Evolutionary conservation across 495 filamentous ascomycete species (phyloP).

Genomic region (Thozetella sp.): DNA sequence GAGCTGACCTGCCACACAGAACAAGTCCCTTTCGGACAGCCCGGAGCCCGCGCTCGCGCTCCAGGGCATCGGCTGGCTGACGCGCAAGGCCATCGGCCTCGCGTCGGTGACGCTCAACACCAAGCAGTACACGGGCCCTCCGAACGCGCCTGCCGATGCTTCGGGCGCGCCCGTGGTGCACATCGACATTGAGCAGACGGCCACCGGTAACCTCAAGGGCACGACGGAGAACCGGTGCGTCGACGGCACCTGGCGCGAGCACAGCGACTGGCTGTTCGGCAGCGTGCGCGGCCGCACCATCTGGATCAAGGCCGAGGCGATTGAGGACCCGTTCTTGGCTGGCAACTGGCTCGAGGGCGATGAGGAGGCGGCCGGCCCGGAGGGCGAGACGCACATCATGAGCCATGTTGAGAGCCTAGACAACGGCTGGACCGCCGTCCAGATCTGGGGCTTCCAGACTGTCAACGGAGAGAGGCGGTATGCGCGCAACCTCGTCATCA

Average conservation of each 20-base stretch:
- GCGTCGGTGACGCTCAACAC: constrained; percentile 74
- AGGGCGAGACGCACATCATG: constrained; percentile 49
- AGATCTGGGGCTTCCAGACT: constrained; percentile 57
- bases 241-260: constrained; percentile 70
- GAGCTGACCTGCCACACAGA: constrained; percentile 49
- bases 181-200: constrained; percentile 81
- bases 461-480: constrained; percentile 64
- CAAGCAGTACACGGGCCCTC: constrained; percentile 60
- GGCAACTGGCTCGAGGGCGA: constrained; percentile 55
- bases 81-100: constrained; percentile 72
- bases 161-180: constrained; percentile 51
- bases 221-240: constrained; percentile 71
- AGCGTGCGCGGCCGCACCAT: constrained; percentile 61
- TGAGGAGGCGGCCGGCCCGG: constrained; percentile 46
- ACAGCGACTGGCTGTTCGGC: constrained; percentile 84
- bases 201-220: constrained; percentile 74
- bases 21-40: constrained; percentile 75
- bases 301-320: constrained; percentile 39
- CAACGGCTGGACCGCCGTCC: constrained; percentile 59
- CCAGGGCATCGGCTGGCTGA: constrained; percentile 84
- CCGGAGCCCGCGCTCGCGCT: constrained; percentile 72
- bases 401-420: constrained; percentile 56
- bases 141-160: constrained; percentile 34
- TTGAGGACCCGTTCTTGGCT: constrained; percentile 45
- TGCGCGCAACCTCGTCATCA: constrained; percentile 64